Conservation (phyloP, 1,284 basidiomycete genomes). For the Neotropicomus parvogracilis region DNA sequence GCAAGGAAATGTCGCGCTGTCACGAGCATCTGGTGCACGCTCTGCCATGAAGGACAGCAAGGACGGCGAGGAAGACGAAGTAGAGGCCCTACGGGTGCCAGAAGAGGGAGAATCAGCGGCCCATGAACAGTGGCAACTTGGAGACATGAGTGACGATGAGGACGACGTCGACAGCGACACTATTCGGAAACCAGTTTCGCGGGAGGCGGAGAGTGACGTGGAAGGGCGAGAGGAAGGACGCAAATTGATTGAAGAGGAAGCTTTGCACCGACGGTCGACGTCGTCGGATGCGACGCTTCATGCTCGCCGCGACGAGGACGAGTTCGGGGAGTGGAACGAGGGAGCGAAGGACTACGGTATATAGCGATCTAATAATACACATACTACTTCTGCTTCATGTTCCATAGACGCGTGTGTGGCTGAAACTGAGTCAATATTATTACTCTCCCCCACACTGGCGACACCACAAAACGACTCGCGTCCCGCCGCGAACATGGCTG, state of each 20-base stretch:
- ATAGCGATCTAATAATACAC: not conserved
- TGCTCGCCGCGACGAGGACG: conserved; percentile 34
- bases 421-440: too few relatives aligned
- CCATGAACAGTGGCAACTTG: conserved; percentile 60
- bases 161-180: conserved; percentile 25
- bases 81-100: conserved; percentile 33
- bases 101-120: conserved; percentile 41
- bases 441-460: not conserved
- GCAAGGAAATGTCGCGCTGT: conserved; percentile 15
- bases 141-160: conserved; percentile 62
- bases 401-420: conserved; percentile 20
- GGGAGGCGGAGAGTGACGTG: conserved; percentile 5
- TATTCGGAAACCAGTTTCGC: conserved; percentile 13
- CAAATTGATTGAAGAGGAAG: conserved; percentile 24
- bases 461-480: not conserved
- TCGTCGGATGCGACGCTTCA: conserved; percentile 39
- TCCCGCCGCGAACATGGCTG: conserved; percentile 5
- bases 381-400: too few relatives aligned
- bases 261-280: conserved; percentile 31
- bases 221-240: conserved; percentile 21
- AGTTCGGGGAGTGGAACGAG: conserved; percentile 36
- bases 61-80: conserved; percentile 32
- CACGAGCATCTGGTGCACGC: conserved; percentile 11
- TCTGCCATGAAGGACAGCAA: conserved; percentile 20
- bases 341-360: conserved; percentile 7